Evolutionary conservation across 345 rosid genomes (phyloP).

Genomic region (Camelina laxa): DNA sequence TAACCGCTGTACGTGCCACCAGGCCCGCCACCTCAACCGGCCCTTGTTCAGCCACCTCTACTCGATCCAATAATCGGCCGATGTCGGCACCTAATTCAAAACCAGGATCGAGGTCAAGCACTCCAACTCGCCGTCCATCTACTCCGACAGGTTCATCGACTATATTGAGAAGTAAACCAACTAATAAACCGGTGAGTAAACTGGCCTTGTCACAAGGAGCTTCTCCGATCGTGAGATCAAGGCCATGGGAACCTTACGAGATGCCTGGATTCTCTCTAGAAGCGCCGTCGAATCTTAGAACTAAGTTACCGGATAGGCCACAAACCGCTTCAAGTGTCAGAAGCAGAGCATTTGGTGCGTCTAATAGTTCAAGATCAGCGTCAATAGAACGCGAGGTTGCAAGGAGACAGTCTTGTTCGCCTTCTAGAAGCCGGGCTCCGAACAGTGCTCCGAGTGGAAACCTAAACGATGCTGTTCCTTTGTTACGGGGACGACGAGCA

Average conservation of each 20-base stretch:
- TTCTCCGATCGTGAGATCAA: slow-evolving; percentile 60
- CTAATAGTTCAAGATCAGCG: slow-evolving; percentile 41
- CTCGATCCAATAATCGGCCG: slow-evolving; percentile 46
- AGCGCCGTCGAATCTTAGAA: slow-evolving; percentile 68
- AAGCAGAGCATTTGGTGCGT: slow-evolving; percentile 51
- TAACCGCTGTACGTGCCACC: slow-evolving; percentile 23
- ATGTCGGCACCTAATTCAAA: slow-evolving; percentile 38
- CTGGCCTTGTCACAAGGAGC: slow-evolving; percentile 22
- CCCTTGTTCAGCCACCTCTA: slow-evolving; percentile 55
- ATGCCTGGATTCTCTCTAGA: slow-evolving; percentile 68
- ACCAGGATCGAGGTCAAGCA: slow-evolving; percentile 56
- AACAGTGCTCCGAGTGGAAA: slow-evolving; percentile 51
- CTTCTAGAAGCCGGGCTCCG: slow-evolving; percentile 63
- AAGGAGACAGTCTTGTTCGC: slow-evolving; percentile 73
- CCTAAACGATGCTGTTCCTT: slow-evolving; percentile 49
- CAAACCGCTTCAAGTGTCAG: slow-evolving; percentile 69
- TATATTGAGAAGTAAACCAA: slow-evolving; percentile 20
- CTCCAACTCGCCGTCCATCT: slow-evolving; percentile 63
- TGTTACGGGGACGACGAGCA: slow-evolving; percentile 36
- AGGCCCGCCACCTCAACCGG: slow-evolving; percentile 9
- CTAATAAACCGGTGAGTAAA: slow-evolving; percentile 24
- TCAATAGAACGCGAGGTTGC: slow-evolving; percentile 48
- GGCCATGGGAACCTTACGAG: slow-evolving; percentile 53
- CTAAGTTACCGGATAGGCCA: slow-evolving; percentile 66
- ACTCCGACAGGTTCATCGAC: slow-evolving; percentile 47